These are phyloP conservation scores for Ogataea zsoltii DNA, from an alignment of 805 yeast species.

Conservation along the genomic window DNA sequence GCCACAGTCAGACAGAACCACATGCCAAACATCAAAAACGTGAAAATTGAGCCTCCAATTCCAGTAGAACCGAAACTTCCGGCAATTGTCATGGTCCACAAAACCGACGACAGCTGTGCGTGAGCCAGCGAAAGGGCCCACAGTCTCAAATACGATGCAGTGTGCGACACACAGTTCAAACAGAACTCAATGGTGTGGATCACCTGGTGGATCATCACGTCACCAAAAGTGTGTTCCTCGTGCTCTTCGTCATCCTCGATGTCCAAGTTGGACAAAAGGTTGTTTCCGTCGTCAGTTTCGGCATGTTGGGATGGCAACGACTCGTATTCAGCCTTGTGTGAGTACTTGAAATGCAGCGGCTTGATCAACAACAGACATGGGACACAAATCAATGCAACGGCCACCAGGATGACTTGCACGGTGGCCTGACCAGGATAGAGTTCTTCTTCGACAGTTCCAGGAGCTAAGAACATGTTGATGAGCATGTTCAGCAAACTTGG, in stretches of 20 bases:
- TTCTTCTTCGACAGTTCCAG: conserved; percentile 82
- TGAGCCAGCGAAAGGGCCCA: conserved; percentile 98
- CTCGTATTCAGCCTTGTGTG: conserved; percentile 53
- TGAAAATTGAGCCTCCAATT: conserved; percentile 63
- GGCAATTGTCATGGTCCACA: conserved; percentile 94
- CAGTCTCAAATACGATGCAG: conserved; percentile 92
- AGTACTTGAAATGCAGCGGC: conserved; percentile 56
- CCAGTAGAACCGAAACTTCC: conserved; percentile 73
- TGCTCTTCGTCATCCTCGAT: conserved; percentile 54
- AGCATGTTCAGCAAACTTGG: conserved; percentile 95
- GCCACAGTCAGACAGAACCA: conserved; percentile 93
- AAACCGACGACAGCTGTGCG: conserved; percentile 90
- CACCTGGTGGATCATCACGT: conserved; percentile 93
- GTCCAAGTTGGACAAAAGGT: conserved; percentile 33
- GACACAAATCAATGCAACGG: conserved; percentile 83
- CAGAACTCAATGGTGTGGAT: conserved; percentile 98
- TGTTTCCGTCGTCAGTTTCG: conserved; percentile 29
- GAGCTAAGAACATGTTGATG: conserved; percentile 92
- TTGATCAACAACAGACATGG: conserved; percentile 88
- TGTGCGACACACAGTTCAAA: conserved; percentile 95
- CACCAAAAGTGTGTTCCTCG: conserved; percentile 77
- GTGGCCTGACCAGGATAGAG: conserved; percentile 77
- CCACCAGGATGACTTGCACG: conserved; percentile 70
- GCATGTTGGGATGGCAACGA: conserved; percentile 38
- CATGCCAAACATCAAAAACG: conserved; percentile 83